Percentiles rank a stretch among this genome's conserved stretches.
phyloP scores from a whole-genome alignment of 352 stramenopile genomes.

The Pythium brachiatum region DNA sequence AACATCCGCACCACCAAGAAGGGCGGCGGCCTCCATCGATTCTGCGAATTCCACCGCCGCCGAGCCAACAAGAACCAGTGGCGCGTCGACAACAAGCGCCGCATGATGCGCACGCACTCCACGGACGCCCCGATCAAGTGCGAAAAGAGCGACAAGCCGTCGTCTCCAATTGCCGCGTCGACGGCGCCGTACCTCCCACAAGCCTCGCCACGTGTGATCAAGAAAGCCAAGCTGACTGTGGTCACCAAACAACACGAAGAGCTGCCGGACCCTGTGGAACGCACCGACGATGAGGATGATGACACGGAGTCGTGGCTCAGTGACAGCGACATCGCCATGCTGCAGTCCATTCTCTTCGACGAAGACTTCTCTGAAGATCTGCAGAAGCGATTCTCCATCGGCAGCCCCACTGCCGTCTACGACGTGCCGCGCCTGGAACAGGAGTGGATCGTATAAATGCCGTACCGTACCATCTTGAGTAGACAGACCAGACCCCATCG shows the following conservation, averaged over 20 bases:
- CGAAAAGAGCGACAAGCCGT: slow-evolving; percentile 6
- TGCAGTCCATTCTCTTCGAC: slow-evolving; percentile 20
- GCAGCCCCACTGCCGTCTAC: slow-evolving; percentile 17
- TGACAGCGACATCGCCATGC: slow-evolving; percentile 20
- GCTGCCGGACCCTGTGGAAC: slow-evolving; percentile 13
- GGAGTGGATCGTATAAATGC: slow-evolving; percentile 15
- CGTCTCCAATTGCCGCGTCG: neutral
- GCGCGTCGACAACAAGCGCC: slow-evolving; percentile 57
- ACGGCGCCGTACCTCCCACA: slow-evolving; percentile 10
- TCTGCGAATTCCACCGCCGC: slow-evolving; percentile 39
- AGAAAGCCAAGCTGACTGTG: slow-evolving; percentile 11
- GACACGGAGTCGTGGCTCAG: slow-evolving; percentile 14
- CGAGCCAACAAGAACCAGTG: slow-evolving; percentile 76
- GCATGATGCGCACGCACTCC: slow-evolving; percentile 19
- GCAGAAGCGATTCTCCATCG: slow-evolving; percentile 5
- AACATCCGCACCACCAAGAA: slow-evolving; percentile 22
- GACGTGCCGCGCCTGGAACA: slow-evolving; percentile 12
- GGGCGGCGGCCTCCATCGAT: slow-evolving; percentile 14
- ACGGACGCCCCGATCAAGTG: neutral
- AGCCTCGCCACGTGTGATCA: slow-evolving; percentile 8
- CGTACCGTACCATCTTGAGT: neutral
- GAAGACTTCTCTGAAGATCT: slow-evolving; percentile 12
- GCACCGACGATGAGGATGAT: neutral
- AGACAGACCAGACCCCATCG: neutral
- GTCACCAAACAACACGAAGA: neutral